Evolutionary conservation across 805 yeast species (phyloP), one percentile per base, ranked within the genome.

Genomic region (Metschnikowia continentalis): DNA sequence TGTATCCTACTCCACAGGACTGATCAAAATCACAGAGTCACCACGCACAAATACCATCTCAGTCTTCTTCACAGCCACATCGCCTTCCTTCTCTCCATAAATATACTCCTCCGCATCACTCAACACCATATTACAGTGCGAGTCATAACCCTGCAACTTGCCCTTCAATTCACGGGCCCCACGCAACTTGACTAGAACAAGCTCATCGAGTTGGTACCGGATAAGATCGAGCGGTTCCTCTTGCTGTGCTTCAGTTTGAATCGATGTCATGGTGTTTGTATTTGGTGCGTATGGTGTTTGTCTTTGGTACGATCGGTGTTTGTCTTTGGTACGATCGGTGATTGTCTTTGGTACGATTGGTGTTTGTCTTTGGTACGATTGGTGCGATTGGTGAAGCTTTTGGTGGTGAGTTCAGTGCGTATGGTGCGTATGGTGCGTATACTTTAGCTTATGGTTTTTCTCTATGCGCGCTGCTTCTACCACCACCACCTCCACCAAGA

Each of bases 11-110:
- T 61, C 56, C 17, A 65, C 54, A 15, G 78, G 76, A 48, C 86
- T 83, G 48, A 94, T 84, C 59, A 91, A 77, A 46, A 95, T 89
- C 41, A 94, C 98, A 2, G 95, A 84, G 70, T 94, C 99, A n/a
- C 99, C 99, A 73, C 99, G 84, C 14, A 94, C 91, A 70, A 92
- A 92, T 40, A 94, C 83, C 90, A 94, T 88, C 50, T 89, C 96
- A 15, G 90, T 79, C 54, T 78, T 77, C 62, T 83, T 86, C 17
- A 71, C 72, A n/a, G 56, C 61, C 2, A 72, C 71, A 42, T 76
- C 77, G 32, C 67, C 64, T 3, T 71, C 79, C n/a, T 54, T 60
- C 3, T 76, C 80, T 36, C 75, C 74, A 65, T 80, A 88, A 36
- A 91, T 82, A 1, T 87, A 88, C 65, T 94, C 99, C 49, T 78